Evolutionary conservation across 2,329 filamentous ascomycete genomes (phyloP).

Genomic region (Alternaria arbusti): DNA sequence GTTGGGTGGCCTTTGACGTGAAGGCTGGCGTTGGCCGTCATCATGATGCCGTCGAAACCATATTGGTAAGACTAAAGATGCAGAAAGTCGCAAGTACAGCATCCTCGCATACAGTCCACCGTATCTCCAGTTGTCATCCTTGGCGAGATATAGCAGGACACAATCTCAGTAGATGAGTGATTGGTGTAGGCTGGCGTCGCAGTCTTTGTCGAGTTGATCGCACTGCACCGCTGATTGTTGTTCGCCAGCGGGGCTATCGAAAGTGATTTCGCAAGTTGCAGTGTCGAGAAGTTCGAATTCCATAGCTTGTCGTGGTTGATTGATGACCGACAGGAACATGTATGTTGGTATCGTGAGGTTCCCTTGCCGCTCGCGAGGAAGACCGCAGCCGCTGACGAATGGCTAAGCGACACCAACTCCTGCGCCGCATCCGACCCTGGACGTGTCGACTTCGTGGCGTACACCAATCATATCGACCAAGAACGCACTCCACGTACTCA

Average conservation of each 20-base stretch:
- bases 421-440: slow-evolving; percentile 28
- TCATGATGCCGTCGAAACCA: background rate
- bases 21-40: background rate
- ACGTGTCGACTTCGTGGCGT: slow-evolving; percentile 30
- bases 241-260: background rate
- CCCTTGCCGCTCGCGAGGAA: slow-evolving; percentile 3
- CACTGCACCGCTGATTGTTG: background rate
- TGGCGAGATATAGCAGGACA: background rate
- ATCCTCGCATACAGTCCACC: background rate
- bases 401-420: slow-evolving; percentile 37
- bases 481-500: slow-evolving; percentile 26
- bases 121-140: background rate
- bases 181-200: background rate
- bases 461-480: slow-evolving; percentile 28
- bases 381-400: slow-evolving; percentile 16
- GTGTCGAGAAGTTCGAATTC: background rate
- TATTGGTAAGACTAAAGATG: background rate
- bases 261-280: background rate
- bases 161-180: background rate
- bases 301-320: background rate
- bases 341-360: background rate
- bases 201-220: background rate
- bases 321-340: background rate
- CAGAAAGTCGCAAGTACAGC: background rate
- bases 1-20: background rate